A percentile compares a stretch with the other conserved stretches of the same genome.
Evolutionary conservation across 106 monocot genomes (phyloP).

Genomic region (Chionographis japonica): DNA sequence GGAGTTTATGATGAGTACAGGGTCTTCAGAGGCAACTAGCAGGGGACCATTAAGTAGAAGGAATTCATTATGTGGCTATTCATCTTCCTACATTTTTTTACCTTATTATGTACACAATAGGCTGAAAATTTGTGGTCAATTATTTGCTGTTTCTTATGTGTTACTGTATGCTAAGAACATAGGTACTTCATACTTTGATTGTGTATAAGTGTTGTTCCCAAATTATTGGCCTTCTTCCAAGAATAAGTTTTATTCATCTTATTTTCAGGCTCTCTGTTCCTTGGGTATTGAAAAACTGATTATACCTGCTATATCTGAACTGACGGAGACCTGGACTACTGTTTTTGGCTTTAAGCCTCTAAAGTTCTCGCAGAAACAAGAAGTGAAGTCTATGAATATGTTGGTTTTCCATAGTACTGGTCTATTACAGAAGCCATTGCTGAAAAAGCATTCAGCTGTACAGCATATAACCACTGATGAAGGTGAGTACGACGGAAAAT

Average conservation of each 20-base stretch:
- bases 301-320: constrained; percentile 68
- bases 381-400: constrained; percentile 43
- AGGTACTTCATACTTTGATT: neutral
- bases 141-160: no score
- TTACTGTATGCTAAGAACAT: neutral
- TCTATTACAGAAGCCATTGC: constrained; percentile 42
- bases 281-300: constrained; percentile 50
- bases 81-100: no score
- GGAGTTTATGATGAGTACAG: no score
- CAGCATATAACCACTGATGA: neutral
- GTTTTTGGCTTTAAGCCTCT: constrained; percentile 58
- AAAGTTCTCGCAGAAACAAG: constrained; percentile 23
- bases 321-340: constrained; percentile 57
- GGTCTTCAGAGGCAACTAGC: no score
- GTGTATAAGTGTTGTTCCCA: neutral
- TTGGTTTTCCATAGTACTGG: constrained; percentile 61
- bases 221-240: neutral
- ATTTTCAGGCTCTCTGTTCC: constrained; percentile 40
- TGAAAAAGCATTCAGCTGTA: constrained; percentile 15
- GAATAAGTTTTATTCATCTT: neutral
- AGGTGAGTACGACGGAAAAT: constrained; percentile 6
- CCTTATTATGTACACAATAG: no score
- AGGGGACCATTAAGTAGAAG: no score
- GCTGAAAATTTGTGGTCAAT: no score
- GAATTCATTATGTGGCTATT: no score